Base-by-base conservation (phyloP, 306 rosid species). In the Dalbergia oliveri region DNA sequence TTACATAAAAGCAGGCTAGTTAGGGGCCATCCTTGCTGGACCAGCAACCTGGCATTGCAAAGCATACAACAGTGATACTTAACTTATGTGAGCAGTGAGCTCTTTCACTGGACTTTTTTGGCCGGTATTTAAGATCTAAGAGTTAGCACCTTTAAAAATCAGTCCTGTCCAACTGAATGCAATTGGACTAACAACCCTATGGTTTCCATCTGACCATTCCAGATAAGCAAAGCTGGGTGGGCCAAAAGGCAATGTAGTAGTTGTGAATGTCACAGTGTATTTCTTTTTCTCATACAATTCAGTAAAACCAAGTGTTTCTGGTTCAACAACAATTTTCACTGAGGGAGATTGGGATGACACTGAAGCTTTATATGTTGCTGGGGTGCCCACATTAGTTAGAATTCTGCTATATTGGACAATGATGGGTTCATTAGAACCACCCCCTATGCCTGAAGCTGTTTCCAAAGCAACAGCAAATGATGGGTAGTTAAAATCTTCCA, bases 191-290 rank as follows among this genome's bases (percentile, higher is more conserved):
- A 79, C 86, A 41, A 95, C 96, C 1, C 2, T 63, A 69, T 88
- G 99, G 49, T 91, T 88, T 58, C 97, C 99, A 51, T 93, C 98
- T 0, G 88, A 88, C 98, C 98, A 95, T 70, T 85, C 89, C 86
- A 95, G 66, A 75, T 84, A 92, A 45, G 90, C 90, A 34, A 91
- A 95, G 79, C 87, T 82, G 6, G 49, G 78, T 1, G 97, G 84
- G 2, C 97, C 99, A 5, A 95, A 93, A 12, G 97, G 94, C 89
- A 47, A 39, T 21, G 97, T 81, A n/a, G 58, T 53, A 56, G 87
- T 82, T 3, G 79, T 80, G 47, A 95, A 93, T 6, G 93, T 86
- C 51, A 91, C 94, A 0, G 91, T 93, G 70, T 85, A 95, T 66
- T 90, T 81, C 79, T 93, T 88, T 87, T 90, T 87, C 93, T 95